Percentiles rank a stretch among this genome's conserved stretches.
phyloP scores from a whole-genome alignment of 768 basidiomycete genomes.

The Tylopilus subfusipes region DNA sequence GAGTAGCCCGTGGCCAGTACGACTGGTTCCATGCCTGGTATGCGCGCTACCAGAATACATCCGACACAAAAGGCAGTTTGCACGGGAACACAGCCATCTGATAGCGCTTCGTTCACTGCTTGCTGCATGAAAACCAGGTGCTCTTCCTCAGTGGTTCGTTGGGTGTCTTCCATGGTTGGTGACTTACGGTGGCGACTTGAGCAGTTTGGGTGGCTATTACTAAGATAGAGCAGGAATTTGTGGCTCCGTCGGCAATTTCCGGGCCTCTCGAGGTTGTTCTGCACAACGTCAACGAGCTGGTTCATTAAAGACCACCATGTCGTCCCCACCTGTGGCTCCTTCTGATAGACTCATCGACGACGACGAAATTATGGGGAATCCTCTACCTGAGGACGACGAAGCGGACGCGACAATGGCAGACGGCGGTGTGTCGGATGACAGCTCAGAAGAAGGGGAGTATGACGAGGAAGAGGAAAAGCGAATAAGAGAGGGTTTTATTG shows the following conservation, averaged over 20 bases:
- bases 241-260: slow-evolving; percentile 28
- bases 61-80: slow-evolving; percentile 91
- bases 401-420: slow-evolving; percentile 52
- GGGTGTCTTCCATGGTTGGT: slow-evolving; percentile 2
- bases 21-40: slow-evolving; percentile 42
- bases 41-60: slow-evolving; percentile 60
- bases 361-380: slow-evolving; percentile 63
- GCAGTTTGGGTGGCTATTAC: neutral
- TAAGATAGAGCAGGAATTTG: slow-evolving; percentile 9
- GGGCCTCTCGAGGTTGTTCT: slow-evolving; percentile 6
- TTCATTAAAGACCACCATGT: slow-evolving; percentile 42
- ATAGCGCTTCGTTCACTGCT: slow-evolving; percentile 64
- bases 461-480: slow-evolving; percentile 83
- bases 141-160: slow-evolving; percentile 11
- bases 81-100: slow-evolving; percentile 57
- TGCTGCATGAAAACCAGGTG: slow-evolving; percentile 50
- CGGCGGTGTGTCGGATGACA: slow-evolving; percentile 61
- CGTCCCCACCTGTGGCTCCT: slow-evolving; percentile 46
- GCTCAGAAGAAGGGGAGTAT: slow-evolving; percentile 87
- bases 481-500: slow-evolving; percentile 88
- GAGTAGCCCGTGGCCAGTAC: slow-evolving; percentile 82
- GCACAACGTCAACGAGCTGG: slow-evolving; percentile 14
- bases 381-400: slow-evolving; percentile 48
- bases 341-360: slow-evolving; percentile 34
- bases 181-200: neutral